Evolutionary conservation across 306 rosid genomes (phyloP).

Genomic region (Prunus salicina): DNA sequence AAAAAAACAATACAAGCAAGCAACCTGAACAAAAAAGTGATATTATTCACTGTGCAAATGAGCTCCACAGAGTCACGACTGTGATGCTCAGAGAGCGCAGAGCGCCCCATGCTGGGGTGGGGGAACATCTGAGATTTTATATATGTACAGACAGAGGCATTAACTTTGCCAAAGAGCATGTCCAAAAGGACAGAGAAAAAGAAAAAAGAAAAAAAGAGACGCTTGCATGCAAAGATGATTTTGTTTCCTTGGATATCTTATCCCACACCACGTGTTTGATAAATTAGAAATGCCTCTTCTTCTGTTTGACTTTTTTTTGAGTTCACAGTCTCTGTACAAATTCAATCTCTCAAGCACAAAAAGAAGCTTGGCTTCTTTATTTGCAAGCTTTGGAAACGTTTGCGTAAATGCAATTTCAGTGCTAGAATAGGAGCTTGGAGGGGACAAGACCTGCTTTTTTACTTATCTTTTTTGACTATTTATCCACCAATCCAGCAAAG

Average conservation of each 20-base stretch:
- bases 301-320: constrained; percentile 26
- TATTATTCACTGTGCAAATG: neutral
- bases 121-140: neutral
- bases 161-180: constrained; percentile 19
- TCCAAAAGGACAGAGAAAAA: constrained; percentile 11
- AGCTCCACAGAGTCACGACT: neutral
- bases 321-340: neutral
- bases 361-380: constrained; percentile 19
- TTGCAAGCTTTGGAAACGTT: constrained; percentile 10
- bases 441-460: neutral
- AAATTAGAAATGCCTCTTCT: neutral
- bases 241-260: constrained; percentile 48
- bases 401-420: neutral
- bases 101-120: constrained; percentile 8
- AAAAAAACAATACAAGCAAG: neutral
- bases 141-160: constrained; percentile 13
- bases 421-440: neutral
- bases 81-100: neutral
- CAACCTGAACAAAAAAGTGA: neutral
- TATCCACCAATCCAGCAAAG: neutral
- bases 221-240: constrained; percentile 41
- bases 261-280: constrained; percentile 25
- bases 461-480: neutral
- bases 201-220: constrained; percentile 6
- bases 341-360: constrained; percentile 10